A percentile compares a stretch with the other conserved stretches of the same genome.
phyloP scores from a whole-genome alignment of 345 rosid genomes.

The Limnanthes douglasii region DNA sequence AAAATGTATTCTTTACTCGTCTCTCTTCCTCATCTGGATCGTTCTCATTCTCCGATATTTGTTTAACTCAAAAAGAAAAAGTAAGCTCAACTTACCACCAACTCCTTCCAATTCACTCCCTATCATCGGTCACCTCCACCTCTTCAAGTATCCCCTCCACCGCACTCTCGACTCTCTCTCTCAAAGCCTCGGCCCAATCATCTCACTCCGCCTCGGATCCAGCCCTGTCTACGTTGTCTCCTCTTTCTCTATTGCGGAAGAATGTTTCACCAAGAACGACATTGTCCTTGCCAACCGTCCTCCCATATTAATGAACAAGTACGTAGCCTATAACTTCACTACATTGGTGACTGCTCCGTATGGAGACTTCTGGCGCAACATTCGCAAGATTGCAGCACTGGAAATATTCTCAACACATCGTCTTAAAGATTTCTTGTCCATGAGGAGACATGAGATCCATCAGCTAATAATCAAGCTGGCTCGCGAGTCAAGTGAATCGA shows the following conservation, averaged over 20 bases:
- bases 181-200: conserved; percentile 21
- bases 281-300: conserved; percentile 40
- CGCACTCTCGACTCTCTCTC: conserved; percentile 8
- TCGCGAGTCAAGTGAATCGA: not conserved
- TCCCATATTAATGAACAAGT: conserved; percentile 8
- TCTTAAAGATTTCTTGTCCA: conserved; percentile 8
- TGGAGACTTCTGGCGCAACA: conserved; percentile 50
- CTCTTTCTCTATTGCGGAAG: conserved; percentile 17
- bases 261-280: conserved; percentile 44
- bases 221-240: conserved; percentile 25
- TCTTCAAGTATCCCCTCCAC: conserved; percentile 10
- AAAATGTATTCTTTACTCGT: conserved; percentile 4
- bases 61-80: conserved; percentile 3
- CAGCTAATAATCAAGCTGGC: conserved; percentile 11
- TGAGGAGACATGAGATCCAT: conserved; percentile 26
- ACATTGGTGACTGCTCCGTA: conserved; percentile 15
- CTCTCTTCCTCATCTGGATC: conserved; percentile 4
- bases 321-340: conserved; percentile 24
- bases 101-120: conserved; percentile 19
- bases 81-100: conserved; percentile 23
- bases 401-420: conserved; percentile 27
- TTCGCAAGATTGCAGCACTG: conserved; percentile 24
- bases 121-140: conserved; percentile 13
- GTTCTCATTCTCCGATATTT: conserved; percentile 5
- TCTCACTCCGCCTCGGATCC: conserved; percentile 30